A percentile compares a stretch with the other conserved stretches of the same genome.
phyloP scores from a whole-genome alignment of 805 yeast species.

The Saccharomycopsis sp. region DNA sequence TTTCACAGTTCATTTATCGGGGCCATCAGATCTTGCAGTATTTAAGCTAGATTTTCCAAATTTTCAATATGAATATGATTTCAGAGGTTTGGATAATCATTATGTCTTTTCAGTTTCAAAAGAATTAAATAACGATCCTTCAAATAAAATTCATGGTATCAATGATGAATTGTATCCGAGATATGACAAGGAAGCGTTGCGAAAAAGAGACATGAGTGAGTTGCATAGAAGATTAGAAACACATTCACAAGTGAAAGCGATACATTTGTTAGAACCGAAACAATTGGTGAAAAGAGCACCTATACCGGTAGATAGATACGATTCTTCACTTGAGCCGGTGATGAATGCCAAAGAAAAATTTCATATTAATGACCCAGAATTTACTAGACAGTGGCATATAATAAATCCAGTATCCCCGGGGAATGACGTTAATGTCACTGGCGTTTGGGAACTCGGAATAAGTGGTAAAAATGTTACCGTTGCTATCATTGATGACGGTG shows the following conservation, averaged over 20 bases:
- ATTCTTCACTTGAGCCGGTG: slow-evolving; percentile 41
- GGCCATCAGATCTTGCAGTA: slow-evolving; percentile 26
- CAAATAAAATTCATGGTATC: slow-evolving; percentile 17
- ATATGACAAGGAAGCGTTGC: slow-evolving; percentile 13
- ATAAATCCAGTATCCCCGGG: slow-evolving; percentile 67
- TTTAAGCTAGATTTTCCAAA: slow-evolving; percentile 35
- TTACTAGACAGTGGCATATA: slow-evolving; percentile 87
- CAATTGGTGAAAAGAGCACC: slow-evolving; percentile 53
- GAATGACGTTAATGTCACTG: slow-evolving; percentile 79
- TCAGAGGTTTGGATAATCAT: slow-evolving; percentile 53
- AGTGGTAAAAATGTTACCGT: slow-evolving; percentile 80
- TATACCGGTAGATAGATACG: slow-evolving; percentile 30
- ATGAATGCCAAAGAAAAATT: slow-evolving; percentile 44
- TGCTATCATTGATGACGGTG: slow-evolving; percentile 91
- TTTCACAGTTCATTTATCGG: slow-evolving; percentile 52
- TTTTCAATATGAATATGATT: slow-evolving; percentile 58
- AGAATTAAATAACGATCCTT: slow-evolving; percentile 16
- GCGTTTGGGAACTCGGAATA: slow-evolving; percentile 74
- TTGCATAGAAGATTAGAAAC: slow-evolving; percentile 22
- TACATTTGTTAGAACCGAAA: slow-evolving; percentile 51
- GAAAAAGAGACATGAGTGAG: slow-evolving; percentile 11
- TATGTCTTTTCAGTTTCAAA: slow-evolving; percentile 57
- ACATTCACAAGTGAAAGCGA: slow-evolving; percentile 33
- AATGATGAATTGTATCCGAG: slow-evolving; percentile 18
- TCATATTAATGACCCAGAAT: slow-evolving; percentile 75